These are phyloP conservation scores for Melanomma pulvis-pyrius DNA, from an alignment of 495 filamentous ascomycete species.

Conservation along the genomic window DNA sequence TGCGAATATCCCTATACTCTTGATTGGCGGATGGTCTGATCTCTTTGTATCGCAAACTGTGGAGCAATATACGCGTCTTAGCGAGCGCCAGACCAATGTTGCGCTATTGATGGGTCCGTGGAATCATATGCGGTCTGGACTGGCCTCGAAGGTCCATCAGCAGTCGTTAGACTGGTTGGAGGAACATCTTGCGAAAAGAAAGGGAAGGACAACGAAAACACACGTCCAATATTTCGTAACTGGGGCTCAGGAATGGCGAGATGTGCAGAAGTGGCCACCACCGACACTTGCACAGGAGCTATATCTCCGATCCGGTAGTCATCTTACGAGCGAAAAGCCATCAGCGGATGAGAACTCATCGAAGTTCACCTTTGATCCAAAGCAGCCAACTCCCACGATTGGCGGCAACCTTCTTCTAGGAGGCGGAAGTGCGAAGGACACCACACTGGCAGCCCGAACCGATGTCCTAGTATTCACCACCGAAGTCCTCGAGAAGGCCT, in stretches of 20 bases:
- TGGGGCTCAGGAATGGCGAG: slow-evolving; percentile 17
- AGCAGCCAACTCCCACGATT: too few relatives aligned
- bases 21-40: slow-evolving; percentile 14
- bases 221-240: slow-evolving; percentile 14
- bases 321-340: too few relatives aligned
- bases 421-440: too few relatives aligned
- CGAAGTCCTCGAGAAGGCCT: not conserved
- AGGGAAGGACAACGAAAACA: not conserved
- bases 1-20: slow-evolving; percentile 6
- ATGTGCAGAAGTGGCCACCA: too few relatives aligned
- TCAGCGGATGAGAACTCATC: too few relatives aligned
- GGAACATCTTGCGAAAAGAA: not conserved
- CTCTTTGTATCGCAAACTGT: slow-evolving; percentile 7
- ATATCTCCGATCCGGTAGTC: too few relatives aligned
- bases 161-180: slow-evolving; percentile 6
- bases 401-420: too few relatives aligned
- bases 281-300: too few relatives aligned
- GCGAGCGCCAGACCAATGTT: slow-evolving; percentile 1
- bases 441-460: not conserved
- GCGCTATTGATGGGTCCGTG: slow-evolving; percentile 11
- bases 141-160: not conserved
- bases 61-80: slow-evolving; percentile 5
- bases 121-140: not conserved
- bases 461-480: slow-evolving; percentile 11
- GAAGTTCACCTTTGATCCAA: too few relatives aligned